Conservation (phyloP, 768 basidiomycete species). For the Amanita pallidorosea region DNA sequence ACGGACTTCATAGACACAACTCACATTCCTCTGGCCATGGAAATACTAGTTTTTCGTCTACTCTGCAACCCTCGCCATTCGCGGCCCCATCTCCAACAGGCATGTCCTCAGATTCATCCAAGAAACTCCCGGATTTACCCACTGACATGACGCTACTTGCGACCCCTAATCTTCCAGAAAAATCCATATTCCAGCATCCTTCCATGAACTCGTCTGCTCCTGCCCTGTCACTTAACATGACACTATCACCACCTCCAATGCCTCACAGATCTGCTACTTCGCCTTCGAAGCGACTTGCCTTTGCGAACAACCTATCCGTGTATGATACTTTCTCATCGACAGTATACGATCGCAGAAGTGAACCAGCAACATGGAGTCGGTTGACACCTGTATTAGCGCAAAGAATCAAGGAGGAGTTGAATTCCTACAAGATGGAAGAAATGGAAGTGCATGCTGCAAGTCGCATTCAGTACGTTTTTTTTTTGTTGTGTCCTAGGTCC, state of each 20-base stretch:
- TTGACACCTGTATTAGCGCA: constrained; percentile 92
- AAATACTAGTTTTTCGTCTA: constrained; percentile 27
- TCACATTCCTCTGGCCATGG: constrained; percentile 40
- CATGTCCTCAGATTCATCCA: constrained; percentile 24
- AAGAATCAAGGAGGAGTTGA: constrained; percentile 95
- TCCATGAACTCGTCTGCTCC: constrained; percentile 84
- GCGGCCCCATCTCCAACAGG: constrained; percentile 26
- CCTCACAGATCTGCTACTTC: constrained; percentile 65
- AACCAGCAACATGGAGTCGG: constrained; percentile 95
- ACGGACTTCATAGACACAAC: constrained; percentile 68
- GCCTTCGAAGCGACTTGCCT: constrained; percentile 65
- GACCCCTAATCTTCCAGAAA: constrained; percentile 33
- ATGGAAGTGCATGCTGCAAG: constrained; percentile 97
- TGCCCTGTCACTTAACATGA: constrained; percentile 52
- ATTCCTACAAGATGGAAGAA: constrained; percentile 99
- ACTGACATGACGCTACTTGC: constrained; percentile 20
- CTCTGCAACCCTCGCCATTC: constrained; percentile 54
- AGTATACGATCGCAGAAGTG: constrained; percentile 90
- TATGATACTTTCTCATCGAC: constrained; percentile 92
- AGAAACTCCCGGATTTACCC: constrained; percentile 26
- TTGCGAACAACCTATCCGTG: constrained; percentile 87
- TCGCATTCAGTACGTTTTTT: constrained; percentile 68
- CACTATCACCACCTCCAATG: constrained; percentile 37
- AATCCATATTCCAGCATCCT: constrained; percentile 69
- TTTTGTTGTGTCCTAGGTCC: not conserved